Evolutionary conservation across 495 filamentous ascomycete genomes (phyloP).

Genomic region (Hypoxylon lienhwacheense): DNA sequence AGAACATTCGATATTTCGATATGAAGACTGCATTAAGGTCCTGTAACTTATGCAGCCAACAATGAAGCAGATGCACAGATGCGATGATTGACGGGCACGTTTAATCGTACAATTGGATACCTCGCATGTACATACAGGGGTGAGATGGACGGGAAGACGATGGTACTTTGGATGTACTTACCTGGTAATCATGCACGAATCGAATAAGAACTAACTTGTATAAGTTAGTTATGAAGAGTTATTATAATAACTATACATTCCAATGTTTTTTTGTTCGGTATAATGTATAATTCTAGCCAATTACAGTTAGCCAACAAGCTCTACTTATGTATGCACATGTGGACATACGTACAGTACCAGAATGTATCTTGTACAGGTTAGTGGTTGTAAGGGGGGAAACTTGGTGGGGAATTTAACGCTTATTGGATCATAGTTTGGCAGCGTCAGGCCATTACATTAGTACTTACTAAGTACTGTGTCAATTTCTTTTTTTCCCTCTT

Average conservation of each 20-base stretch:
- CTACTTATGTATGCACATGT: neutral
- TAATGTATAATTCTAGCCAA: conserved; percentile 1
- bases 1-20: no score
- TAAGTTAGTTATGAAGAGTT: no score
- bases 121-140: neutral
- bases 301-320: conserved; percentile 21
- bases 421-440: conserved; percentile 18
- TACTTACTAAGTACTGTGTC: no score
- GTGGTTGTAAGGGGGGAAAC: conserved; percentile 4
- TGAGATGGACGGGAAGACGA: no score
- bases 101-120: neutral
- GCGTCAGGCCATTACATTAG: conserved; percentile 24
- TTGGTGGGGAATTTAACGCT: conserved; percentile 20
- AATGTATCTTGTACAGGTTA: conserved; percentile 16
- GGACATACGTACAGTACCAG: conserved; percentile 4
- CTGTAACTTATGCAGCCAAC: conserved; percentile 1
- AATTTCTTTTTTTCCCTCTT: no score
- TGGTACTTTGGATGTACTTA: no score
- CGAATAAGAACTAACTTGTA: no score
- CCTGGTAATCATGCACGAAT: no score
- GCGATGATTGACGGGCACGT: neutral
- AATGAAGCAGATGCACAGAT: no score
- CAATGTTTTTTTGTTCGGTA: no score
- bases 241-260: no score
- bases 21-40: neutral